Base-by-base conservation (phyloP, 2,329 filamentous ascomycete species). In the Emydomyces testavorans region DNA sequence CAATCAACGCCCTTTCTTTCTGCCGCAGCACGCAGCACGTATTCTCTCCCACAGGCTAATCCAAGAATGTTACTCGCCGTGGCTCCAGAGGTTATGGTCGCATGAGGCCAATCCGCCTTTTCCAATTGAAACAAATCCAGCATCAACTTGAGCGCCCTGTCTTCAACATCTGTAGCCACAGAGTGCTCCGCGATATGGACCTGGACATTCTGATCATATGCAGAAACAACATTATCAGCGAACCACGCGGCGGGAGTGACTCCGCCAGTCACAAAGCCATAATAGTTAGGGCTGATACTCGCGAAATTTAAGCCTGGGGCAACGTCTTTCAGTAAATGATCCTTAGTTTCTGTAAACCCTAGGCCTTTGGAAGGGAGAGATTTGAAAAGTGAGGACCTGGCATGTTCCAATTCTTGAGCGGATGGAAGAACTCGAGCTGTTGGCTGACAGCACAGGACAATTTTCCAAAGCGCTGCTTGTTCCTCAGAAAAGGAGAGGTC, bases 191-290 rank as follows among this genome's bases (percentile, higher is more conserved):
- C 82, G 1, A 94, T 71, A 62, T 95, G 88, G 0, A 94, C 85
- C 50, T 82, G 76, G 3, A 88, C 80, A 63, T 89, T 94, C 62
- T 94, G 86, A 61, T 95, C 89, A 52, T 82, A 76, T 6, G 78
- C 75, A 4, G 81, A 81, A 52, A 90, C 87, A n/a, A 94, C 67
- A 54, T 87, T 83, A 62, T 95, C 90, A 1, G 87, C 89, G 46
- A 85, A 77, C 56, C 83, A 75, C 26, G 88, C 88, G 20, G 87
- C 79, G 4, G 87, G 85, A 0, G 89, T 84, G 6, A 75, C 72
- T 11, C 86, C 84, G 37, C 90, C 90, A 0, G 82, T 94, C 4
- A 95, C 83, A 62, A 95, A 94, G 50, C 87, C 89, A 63, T 86
- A 93, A 71, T 93, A 94, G 47, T 79, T 78, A 8, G 78, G 65